phyloP scores from a whole-genome alignment of 2,329 filamentous ascomycete genomes.

The Teratosphaeria epicoccoides region DNA sequence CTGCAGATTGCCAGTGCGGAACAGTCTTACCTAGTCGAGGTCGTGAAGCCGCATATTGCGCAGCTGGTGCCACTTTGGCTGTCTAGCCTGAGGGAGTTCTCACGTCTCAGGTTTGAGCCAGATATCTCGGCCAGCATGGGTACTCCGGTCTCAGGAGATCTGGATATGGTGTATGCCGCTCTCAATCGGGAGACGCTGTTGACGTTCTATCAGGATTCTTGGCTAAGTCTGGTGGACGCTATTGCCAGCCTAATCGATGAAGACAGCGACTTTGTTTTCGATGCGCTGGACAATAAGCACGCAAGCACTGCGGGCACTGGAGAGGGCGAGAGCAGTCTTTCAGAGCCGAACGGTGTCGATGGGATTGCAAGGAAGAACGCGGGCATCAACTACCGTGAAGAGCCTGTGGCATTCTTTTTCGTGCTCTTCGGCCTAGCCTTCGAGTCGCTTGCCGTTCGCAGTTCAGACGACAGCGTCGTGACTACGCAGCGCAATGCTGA shows the following conservation, averaged over 20 bases:
- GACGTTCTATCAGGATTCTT: slow-evolving; percentile 93
- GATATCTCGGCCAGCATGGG: slow-evolving; percentile 89
- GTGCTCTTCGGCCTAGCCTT: slow-evolving; percentile 94
- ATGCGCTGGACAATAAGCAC: slow-evolving; percentile 79
- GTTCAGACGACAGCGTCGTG: slow-evolving; percentile 41
- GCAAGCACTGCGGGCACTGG: slow-evolving; percentile 11
- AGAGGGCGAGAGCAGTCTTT: slow-evolving; percentile 4
- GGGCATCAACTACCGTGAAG: slow-evolving; percentile 95
- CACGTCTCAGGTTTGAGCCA: slow-evolving; percentile 84
- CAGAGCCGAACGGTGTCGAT: slow-evolving; percentile 7
- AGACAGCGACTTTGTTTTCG: slow-evolving; percentile 95
- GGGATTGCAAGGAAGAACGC: slow-evolving; percentile 47
- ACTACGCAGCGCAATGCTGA: slow-evolving; percentile 45
- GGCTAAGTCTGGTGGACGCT: slow-evolving; percentile 92
- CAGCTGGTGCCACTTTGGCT: slow-evolving; percentile 89
- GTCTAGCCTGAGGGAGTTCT: slow-evolving; percentile 85
- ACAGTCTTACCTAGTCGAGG: slow-evolving; percentile 77
- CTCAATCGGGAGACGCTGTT: slow-evolving; percentile 88
- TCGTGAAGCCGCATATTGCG: slow-evolving; percentile 81
- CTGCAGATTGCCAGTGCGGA: slow-evolving; percentile 90
- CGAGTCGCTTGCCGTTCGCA: slow-evolving; percentile 80
- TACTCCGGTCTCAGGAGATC: slow-evolving; percentile 56
- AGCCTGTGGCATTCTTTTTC: slow-evolving; percentile 97
- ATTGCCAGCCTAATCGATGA: slow-evolving; percentile 96
- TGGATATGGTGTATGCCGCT: slow-evolving; percentile 90